Evolutionary conservation across 345 rosid genomes (phyloP).

Genomic region (Raphanus sativus): DNA sequence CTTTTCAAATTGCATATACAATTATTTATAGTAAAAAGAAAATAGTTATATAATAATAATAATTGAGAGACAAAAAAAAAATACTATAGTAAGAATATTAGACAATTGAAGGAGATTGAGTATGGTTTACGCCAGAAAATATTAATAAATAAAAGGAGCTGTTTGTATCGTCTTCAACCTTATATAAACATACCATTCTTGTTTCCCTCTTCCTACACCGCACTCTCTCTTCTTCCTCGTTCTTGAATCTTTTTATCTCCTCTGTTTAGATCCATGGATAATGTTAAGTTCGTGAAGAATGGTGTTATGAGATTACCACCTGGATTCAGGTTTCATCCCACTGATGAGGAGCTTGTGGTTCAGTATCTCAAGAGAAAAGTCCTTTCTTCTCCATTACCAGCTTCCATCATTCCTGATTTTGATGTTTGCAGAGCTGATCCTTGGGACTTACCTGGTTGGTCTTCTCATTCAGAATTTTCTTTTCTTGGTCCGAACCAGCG

Average conservation of each 20-base stretch:
- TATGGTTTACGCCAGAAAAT: constrained; percentile 40
- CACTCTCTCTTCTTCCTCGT: constrained; percentile 30
- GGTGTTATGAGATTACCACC: constrained; percentile 85
- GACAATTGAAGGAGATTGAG: constrained; percentile 40
- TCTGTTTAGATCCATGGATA: constrained; percentile 51
- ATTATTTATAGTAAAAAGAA: neutral
- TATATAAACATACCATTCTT: constrained; percentile 37
- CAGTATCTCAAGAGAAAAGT: constrained; percentile 81
- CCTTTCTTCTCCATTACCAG: constrained; percentile 71
- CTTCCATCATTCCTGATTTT: constrained; percentile 87
- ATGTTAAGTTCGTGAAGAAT: constrained; percentile 63
- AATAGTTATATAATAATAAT: constrained; percentile 16
- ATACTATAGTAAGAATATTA: constrained; percentile 21
- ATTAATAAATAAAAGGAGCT: constrained; percentile 30
- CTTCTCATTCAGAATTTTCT: neutral
- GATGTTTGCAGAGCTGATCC: constrained; percentile 97
- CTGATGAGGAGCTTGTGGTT: constrained; percentile 90
- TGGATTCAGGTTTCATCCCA: constrained; percentile 94
- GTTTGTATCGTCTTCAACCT: constrained; percentile 35
- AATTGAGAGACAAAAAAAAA: constrained; percentile 20
- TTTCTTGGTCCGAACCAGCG: neutral
- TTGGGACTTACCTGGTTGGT: constrained; percentile 94
- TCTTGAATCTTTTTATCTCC: neutral
- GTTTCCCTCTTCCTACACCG: constrained; percentile 42
- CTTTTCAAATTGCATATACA: constrained; percentile 18